Conservation (phyloP, 1,139 yeast species). For the Dujonia santamariae region DNA sequence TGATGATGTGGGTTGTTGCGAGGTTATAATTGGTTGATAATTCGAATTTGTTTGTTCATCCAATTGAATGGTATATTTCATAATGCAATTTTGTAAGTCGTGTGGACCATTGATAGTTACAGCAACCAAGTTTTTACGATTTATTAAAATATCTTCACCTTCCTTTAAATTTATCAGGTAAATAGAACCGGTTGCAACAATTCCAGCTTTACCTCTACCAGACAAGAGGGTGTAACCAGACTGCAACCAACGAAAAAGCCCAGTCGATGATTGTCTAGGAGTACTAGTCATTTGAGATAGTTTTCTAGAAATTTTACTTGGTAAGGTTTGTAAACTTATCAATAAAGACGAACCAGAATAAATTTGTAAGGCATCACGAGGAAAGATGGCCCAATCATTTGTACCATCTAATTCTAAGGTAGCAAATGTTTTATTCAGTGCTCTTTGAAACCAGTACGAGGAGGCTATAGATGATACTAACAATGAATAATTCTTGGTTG, state of each 20-base stretch:
- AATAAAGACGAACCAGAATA: slow-evolving; percentile 50
- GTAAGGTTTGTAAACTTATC: slow-evolving; percentile 34
- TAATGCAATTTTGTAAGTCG: slow-evolving; percentile 38
- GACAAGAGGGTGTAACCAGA: slow-evolving; percentile 46
- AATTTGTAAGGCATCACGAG: slow-evolving; percentile 44
- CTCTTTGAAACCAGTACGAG: slow-evolving; percentile 14
- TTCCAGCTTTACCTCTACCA: slow-evolving; percentile 58
- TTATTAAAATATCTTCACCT: slow-evolving; percentile 49
- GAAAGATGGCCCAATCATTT: slow-evolving; percentile 59
- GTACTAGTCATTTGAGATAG: slow-evolving; percentile 25
- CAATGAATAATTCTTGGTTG: slow-evolving; percentile 47
- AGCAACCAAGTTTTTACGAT: slow-evolving; percentile 47
- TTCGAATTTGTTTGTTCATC: neutral
- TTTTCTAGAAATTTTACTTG: slow-evolving; percentile 34
- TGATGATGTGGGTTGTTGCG: neutral
- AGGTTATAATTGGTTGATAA: neutral
- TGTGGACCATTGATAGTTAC: slow-evolving; percentile 50
- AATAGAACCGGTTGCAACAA: slow-evolving; percentile 57
- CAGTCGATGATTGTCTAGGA: slow-evolving; percentile 27
- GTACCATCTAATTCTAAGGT: slow-evolving; percentile 52
- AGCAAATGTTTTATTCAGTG: slow-evolving; percentile 35
- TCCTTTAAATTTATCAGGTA: slow-evolving; percentile 44
- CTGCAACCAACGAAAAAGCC: slow-evolving; percentile 29
- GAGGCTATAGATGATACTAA: slow-evolving; percentile 33
- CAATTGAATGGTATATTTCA: slow-evolving; percentile 20